Evolutionary conservation across 1,284 basidiomycete genomes (phyloP).

Genomic region (Ustilago hordei): DNA sequence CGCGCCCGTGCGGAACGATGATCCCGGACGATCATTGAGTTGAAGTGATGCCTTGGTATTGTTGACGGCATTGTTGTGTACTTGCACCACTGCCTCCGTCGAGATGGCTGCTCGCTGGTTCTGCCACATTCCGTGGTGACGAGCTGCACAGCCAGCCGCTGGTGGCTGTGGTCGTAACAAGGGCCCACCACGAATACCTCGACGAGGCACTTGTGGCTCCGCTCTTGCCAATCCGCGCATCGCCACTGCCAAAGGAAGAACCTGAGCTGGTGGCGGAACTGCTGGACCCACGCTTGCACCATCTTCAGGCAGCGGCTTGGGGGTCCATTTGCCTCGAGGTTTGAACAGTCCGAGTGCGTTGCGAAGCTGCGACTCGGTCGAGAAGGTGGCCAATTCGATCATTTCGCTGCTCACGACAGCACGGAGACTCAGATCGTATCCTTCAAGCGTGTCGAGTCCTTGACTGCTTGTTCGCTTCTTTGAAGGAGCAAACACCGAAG

Average conservation of each 20-base stretch:
- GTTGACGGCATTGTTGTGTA: slow-evolving; percentile 47
- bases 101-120: slow-evolving; percentile 39
- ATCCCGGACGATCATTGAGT: slow-evolving; percentile 18
- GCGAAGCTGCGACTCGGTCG: slow-evolving; percentile 45
- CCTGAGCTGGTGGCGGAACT: slow-evolving; percentile 24
- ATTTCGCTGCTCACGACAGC: slow-evolving; percentile 3
- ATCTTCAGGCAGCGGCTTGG: slow-evolving; percentile 32
- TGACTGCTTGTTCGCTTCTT: not conserved
- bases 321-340: slow-evolving; percentile 19
- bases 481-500: slow-evolving; percentile 23
- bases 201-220: slow-evolving; percentile 22
- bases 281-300: slow-evolving; percentile 8
- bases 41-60: slow-evolving; percentile 33
- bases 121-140: slow-evolving; percentile 41
- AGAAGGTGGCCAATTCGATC: slow-evolving; percentile 38
- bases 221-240: slow-evolving; percentile 14
- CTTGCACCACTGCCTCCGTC: slow-evolving; percentile 40
- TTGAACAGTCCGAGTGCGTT: slow-evolving; percentile 44
- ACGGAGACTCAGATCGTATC: slow-evolving; percentile 31
- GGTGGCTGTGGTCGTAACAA: slow-evolving; percentile 25
- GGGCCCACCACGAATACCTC: slow-evolving; percentile 51
- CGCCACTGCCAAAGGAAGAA: slow-evolving; percentile 32
- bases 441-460: slow-evolving; percentile 13
- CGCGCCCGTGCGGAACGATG: not conserved
- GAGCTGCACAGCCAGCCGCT: slow-evolving; percentile 7